phyloP scores from a whole-genome alignment of 345 rosid species.

The Gossypium sturtianum region DNA sequence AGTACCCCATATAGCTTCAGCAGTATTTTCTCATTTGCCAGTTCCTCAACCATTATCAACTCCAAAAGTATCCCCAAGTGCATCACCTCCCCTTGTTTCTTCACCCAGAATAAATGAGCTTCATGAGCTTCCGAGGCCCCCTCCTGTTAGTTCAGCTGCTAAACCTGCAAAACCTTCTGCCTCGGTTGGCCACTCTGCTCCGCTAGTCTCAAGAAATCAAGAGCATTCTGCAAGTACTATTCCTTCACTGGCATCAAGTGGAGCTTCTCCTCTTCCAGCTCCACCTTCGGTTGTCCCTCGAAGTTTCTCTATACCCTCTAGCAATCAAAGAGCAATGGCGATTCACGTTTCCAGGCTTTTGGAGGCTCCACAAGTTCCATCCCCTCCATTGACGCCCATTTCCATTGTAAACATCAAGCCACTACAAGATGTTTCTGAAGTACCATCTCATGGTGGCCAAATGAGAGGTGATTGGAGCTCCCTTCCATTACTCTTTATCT shows the following conservation, averaged over 20 bases:
- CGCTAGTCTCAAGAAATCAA: slow-evolving; percentile 55
- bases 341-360: slow-evolving; percentile 35
- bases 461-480: slow-evolving; percentile 53
- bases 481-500: not conserved
- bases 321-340: slow-evolving; percentile 62
- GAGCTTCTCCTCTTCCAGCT: slow-evolving; percentile 71
- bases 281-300: slow-evolving; percentile 67
- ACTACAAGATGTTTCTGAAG: slow-evolving; percentile 30
- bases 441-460: slow-evolving; percentile 47
- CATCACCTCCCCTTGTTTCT: slow-evolving; percentile 77
- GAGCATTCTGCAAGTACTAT: slow-evolving; percentile 40
- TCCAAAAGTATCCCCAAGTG: slow-evolving; percentile 66
- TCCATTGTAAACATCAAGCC: slow-evolving; percentile 39
- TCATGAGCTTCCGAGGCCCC: slow-evolving; percentile 98
- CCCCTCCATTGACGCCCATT: slow-evolving; percentile 84
- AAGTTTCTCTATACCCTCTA: slow-evolving; percentile 84
- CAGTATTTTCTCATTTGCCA: slow-evolving; percentile 35
- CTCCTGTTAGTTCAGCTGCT: slow-evolving; percentile 47
- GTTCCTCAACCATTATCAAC: slow-evolving; percentile 48
- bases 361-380: slow-evolving; percentile 36
- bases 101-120: slow-evolving; percentile 82
- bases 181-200: slow-evolving; percentile 79
- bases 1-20: slow-evolving; percentile 39
- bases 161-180: slow-evolving; percentile 51
- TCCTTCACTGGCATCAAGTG: slow-evolving; percentile 32